Conservation (phyloP, 129 eudicot genomes). For the Apium graveolens region DNA sequence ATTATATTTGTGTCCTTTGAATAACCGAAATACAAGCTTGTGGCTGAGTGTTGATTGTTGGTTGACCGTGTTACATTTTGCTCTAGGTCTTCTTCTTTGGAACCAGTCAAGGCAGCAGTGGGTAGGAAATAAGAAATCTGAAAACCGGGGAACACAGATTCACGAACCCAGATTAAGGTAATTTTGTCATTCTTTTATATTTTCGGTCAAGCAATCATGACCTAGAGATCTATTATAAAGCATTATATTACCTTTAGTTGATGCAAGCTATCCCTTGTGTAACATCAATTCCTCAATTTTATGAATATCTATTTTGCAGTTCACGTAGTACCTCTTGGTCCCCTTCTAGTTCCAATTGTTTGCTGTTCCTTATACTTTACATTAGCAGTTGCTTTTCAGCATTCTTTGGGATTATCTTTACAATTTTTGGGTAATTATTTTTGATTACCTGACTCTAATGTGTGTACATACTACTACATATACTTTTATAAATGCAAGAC, state of each 20-base stretch:
- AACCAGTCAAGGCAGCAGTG: conserved; percentile 67
- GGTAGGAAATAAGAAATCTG: conserved; percentile 42
- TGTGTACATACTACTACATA: background rate
- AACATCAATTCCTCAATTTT: background rate
- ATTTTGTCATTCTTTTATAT: conserved; percentile 2
- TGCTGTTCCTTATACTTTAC: conserved; percentile 10
- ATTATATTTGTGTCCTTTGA: background rate
- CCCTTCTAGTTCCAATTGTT: conserved; percentile 1
- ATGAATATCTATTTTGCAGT: conserved; percentile 6
- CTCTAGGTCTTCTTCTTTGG: conserved; percentile 75
- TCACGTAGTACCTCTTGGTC: background rate
- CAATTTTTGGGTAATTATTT: conserved; percentile 9
- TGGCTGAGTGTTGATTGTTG: background rate
- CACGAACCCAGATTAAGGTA: conserved; percentile 70
- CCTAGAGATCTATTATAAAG: background rate
- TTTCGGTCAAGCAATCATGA: background rate
- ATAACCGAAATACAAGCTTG: background rate
- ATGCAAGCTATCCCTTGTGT: background rate
- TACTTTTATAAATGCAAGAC: background rate
- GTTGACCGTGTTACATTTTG: conserved; percentile 1
- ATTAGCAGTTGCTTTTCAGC: conserved; percentile 5
- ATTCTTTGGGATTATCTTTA: conserved; percentile 8
- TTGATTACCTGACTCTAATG: background rate
- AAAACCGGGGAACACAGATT: conserved; percentile 20
- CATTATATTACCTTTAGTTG: background rate